Conservation (phyloP, 176 grass and related monocot genomes). For the Poa annua region DNA sequence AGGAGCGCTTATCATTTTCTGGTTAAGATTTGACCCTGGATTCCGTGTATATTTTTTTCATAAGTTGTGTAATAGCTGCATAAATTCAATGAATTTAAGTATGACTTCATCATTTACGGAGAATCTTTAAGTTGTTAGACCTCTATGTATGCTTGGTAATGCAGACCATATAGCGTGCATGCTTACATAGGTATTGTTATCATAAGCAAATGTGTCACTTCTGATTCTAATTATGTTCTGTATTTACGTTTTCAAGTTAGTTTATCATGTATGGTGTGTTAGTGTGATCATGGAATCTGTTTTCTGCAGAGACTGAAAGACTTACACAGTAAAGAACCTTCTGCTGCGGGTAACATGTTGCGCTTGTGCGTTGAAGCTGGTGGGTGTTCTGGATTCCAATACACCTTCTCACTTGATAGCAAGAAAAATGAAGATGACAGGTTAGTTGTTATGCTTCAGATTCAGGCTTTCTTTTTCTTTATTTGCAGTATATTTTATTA, state of each 20-base stretch:
- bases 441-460: slow-evolving; percentile 12
- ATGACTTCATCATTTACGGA: neutral
- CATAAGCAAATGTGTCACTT: neutral
- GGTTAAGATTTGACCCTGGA: neutral
- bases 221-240: neutral
- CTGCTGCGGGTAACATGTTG: slow-evolving; percentile 73
- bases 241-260: neutral
- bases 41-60: neutral
- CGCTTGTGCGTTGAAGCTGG: slow-evolving; percentile 84
- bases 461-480: neutral
- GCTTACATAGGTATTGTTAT: neutral
- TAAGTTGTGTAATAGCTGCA: neutral
- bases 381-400: slow-evolving; percentile 23
- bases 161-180: neutral
- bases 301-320: slow-evolving; percentile 78
- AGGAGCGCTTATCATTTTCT: neutral
- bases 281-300: slow-evolving; percentile 22
- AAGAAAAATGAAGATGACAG: slow-evolving; percentile 56
- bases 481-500: neutral
- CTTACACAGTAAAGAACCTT: slow-evolving; percentile 61
- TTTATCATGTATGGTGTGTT: neutral
- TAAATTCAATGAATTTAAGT: neutral
- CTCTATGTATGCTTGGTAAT: neutral
- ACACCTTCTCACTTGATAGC: slow-evolving; percentile 52
- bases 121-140: neutral